Evolutionary conservation across 2,329 filamentous ascomycete species (phyloP).

Genomic region (Penicillium sp.): DNA sequence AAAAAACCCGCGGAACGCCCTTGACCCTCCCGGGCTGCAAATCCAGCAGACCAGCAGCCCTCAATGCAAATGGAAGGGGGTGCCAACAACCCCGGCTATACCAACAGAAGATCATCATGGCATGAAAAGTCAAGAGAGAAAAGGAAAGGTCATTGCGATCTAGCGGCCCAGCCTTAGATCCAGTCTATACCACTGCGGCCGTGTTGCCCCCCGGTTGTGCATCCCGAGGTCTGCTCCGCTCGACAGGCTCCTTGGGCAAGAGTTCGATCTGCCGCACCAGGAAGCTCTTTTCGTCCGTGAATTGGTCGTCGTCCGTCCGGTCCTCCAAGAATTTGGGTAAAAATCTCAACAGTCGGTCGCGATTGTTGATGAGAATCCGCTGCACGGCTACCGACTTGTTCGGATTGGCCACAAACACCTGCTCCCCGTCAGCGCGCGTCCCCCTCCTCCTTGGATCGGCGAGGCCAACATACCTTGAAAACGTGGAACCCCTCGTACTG

Average conservation of each 20-base stretch:
- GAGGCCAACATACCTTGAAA: conserved; percentile 66
- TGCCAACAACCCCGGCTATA: conserved; percentile 9
- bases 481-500: conserved; percentile 99
- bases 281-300: conserved; percentile 96
- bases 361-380: conserved; percentile 93
- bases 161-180: conserved; percentile 14
- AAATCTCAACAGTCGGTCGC: conserved; percentile 84
- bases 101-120: conserved; percentile 12
- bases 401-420: conserved; percentile 96
- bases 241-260: conserved; percentile 43
- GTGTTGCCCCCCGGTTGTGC: conserved; percentile 29
- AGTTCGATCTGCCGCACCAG: conserved; percentile 84
- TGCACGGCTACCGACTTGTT: conserved; percentile 97
- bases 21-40: conserved; percentile 17
- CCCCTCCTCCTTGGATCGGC: not conserved
- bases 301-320: conserved; percentile 94
- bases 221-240: conserved; percentile 32
- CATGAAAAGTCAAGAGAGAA: conserved; percentile 5
- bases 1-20: conserved; percentile 17
- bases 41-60: conserved; percentile 14
- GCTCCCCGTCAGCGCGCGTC: conserved; percentile 20
- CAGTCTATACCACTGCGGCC: conserved; percentile 28
- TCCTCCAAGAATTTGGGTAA: conserved; percentile 90
- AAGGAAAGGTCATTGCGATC: conserved; percentile 9
- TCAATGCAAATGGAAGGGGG: conserved; percentile 17